Evolutionary conservation across 805 yeast species (phyloP), one percentile per base, ranked within the genome.

Genomic region (Grigorovia transvaalensis): DNA sequence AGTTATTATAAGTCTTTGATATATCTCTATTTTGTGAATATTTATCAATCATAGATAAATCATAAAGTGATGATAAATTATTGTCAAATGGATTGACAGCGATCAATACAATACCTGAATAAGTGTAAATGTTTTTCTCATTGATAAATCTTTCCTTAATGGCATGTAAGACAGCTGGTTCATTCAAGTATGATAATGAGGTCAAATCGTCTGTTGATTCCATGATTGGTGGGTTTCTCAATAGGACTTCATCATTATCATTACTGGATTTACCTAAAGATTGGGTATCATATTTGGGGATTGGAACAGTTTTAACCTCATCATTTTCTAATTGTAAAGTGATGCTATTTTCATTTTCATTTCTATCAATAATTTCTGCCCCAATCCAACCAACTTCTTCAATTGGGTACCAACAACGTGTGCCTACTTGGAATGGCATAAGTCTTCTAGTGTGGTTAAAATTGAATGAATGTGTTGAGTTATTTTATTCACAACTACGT

Each of bases 201-300:
- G 98, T 95, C 63, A 91, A 77, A 71, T 91, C 99, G 65, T 91
- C 96, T 23, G 95, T 88, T 4, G 96, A 86, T 68, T 93, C 99
- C 57, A 89, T 75, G 53, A 85, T 82, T 2, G 95, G 93, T 47
- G 96, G 97, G 66, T 91, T 91, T 65, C 96, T 79, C 64, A 91
- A 76, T 50, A 87, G 73, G n/a, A 51, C 45, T 8, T 52, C 59
- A 43, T 52, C 67, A 1, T 71, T 68, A 46, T 33, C 38, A 33
- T 33, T 8, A 33, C 15, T 33, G 4, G 15, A 33, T 5, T 33
- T 33, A 11, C 15, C 15, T 33, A 33, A 33, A 33, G 11, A 9
- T 33, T 33, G 38, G 8, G 4, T 33, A 33, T 9, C 15, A 13
- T 33, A 33, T 18, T 18, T n/a, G 38, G 38, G 38, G 38, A 33